Conservation (phyloP, 1,139 yeast species). For the Taphrina betulina region DNA sequence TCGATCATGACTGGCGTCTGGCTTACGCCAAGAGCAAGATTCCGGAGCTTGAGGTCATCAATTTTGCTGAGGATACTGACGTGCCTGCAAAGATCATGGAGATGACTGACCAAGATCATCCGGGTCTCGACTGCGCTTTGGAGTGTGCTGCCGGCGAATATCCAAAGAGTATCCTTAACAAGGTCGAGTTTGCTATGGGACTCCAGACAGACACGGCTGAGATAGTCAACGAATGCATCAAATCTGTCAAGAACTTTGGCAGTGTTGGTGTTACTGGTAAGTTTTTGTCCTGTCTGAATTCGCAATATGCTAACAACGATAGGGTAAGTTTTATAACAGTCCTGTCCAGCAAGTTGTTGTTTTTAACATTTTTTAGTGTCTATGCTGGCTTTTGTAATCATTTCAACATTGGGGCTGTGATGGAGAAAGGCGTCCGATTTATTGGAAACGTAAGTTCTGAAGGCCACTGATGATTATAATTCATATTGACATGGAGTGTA, state of each 20-base stretch:
- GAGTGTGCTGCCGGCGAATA: constrained; percentile 35
- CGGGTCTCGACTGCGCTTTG: constrained; percentile 34
- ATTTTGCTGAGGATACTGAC: constrained; percentile 31
- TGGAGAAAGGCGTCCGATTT: constrained; percentile 34
- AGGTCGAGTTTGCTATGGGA: constrained; percentile 32
- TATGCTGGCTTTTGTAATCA: constrained; percentile 34
- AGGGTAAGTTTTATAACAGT: too few relatives aligned
- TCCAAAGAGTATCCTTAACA: constrained; percentile 31
- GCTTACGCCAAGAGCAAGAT: constrained; percentile 27
- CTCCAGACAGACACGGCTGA: constrained; percentile 36
- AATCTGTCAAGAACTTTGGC: constrained; percentile 32
- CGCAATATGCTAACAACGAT: neutral
- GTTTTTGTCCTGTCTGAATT: neutral
- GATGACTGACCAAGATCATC: constrained; percentile 25
- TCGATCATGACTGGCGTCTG: constrained; percentile 33
- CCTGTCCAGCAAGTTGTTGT: neutral
- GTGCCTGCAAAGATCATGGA: constrained; percentile 25
- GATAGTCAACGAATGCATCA: constrained; percentile 32
- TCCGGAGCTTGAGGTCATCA: constrained; percentile 28
- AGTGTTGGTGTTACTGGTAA: constrained; percentile 18
- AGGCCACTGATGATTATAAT: neutral
- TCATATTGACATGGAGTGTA: neutral
- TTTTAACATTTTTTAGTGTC: constrained; percentile 1
- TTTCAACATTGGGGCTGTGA: constrained; percentile 35
- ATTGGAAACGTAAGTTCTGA: constrained; percentile 17